phyloP scores from a whole-genome alignment of 768 basidiomycete species.

The Mycena chlorophos region DNA sequence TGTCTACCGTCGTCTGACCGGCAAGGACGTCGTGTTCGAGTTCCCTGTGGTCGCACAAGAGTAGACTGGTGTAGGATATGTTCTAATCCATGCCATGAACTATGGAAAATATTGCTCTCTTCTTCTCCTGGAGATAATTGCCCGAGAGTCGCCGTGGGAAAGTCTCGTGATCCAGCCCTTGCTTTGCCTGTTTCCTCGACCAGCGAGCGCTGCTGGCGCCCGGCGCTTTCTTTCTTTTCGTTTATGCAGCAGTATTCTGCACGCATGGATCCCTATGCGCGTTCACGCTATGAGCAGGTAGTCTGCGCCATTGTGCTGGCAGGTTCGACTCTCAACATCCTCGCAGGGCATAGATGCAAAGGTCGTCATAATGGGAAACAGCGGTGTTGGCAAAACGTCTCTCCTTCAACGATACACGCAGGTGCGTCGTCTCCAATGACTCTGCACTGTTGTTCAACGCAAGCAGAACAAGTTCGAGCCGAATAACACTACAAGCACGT shows the following conservation, averaged over 20 bases:
- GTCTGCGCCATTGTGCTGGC: no score
- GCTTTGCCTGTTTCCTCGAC: slow-evolving; percentile 30
- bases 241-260: slow-evolving; percentile 56
- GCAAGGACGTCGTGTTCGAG: slow-evolving; percentile 95
- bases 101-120: background rate
- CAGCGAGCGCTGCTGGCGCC: slow-evolving; percentile 2
- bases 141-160: background rate
- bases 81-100: slow-evolving; percentile 30
- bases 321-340: no score
- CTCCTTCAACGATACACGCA: slow-evolving; percentile 82
- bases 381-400: slow-evolving; percentile 86
- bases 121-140: background rate
- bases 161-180: background rate
- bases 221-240: slow-evolving; percentile 23
- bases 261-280: slow-evolving; percentile 62
- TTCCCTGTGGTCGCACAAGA: slow-evolving; percentile 79
- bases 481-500: slow-evolving; percentile 85
- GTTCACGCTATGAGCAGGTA: slow-evolving; percentile 75
- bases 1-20: slow-evolving; percentile 92
- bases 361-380: slow-evolving; percentile 93
- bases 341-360: slow-evolving; percentile 91
- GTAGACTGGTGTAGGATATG: slow-evolving; percentile 48
- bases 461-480: slow-evolving; percentile 89
- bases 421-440: background rate
- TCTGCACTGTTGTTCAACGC: slow-evolving; percentile 52